Percentiles rank a stretch among this genome's conserved stretches.
Evolutionary conservation across 1,284 basidiomycete genomes (phyloP).

Genomic region (Irpex lacteus): DNA sequence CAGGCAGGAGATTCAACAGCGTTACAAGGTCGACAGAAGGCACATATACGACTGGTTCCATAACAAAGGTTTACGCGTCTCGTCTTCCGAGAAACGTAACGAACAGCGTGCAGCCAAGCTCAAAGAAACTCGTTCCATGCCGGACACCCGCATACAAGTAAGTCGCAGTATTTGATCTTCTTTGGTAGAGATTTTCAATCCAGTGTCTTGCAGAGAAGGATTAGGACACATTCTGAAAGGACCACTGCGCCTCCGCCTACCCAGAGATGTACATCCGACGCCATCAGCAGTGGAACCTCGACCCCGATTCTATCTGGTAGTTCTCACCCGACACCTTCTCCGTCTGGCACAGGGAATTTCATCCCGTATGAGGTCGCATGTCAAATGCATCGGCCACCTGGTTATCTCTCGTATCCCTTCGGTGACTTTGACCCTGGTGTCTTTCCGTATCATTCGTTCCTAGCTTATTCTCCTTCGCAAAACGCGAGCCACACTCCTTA

Average conservation of each 20-base stretch:
- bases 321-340: background rate
- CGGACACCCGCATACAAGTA: slow-evolving; percentile 20
- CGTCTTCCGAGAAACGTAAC: slow-evolving; percentile 43
- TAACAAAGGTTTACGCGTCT: slow-evolving; percentile 57
- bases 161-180: background rate
- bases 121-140: slow-evolving; percentile 17
- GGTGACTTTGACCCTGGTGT: background rate
- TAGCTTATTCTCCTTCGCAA: background rate
- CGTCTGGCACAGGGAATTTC: background rate
- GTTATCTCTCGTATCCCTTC: background rate
- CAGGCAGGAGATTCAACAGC: slow-evolving; percentile 63
- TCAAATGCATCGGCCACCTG: background rate
- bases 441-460: background rate
- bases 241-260: background rate
- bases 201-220: background rate
- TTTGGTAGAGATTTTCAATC: background rate
- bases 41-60: slow-evolving; percentile 80
- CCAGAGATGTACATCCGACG: background rate
- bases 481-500: background rate
- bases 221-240: background rate
- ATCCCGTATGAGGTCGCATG: slow-evolving; percentile 6
- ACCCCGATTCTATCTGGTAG: background rate
- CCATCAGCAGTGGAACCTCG: background rate
- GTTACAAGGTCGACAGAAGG: slow-evolving; percentile 64
- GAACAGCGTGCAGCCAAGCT: slow-evolving; percentile 43